Percentiles rank a stretch among this genome's conserved stretches.
Conservation (phyloP, 148 eudicot genomes). For the Nepenthes mirabilis region DNA sequence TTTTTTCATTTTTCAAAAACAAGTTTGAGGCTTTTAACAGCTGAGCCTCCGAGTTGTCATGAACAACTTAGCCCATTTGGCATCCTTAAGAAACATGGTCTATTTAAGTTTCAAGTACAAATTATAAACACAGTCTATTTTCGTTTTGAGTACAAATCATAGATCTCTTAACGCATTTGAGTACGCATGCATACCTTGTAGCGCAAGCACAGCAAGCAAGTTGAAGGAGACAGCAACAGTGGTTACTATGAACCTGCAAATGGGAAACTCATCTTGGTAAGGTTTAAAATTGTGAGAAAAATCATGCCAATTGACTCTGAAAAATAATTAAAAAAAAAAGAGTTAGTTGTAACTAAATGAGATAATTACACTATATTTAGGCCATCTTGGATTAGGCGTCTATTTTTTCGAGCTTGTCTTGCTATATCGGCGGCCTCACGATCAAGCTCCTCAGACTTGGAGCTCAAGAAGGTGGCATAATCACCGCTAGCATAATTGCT, state of each 20-base stretch:
- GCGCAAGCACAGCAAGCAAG: slow-evolving; percentile 32
- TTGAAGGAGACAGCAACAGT: slow-evolving; percentile 27
- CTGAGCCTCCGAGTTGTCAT: no score
- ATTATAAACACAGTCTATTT: no score
- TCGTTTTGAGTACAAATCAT: no score
- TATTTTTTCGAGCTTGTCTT: slow-evolving; percentile 37
- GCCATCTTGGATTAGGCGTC: slow-evolving; percentile 29
- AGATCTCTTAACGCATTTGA: neutral
- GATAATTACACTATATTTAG: slow-evolving; percentile 36
- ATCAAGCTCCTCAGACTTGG: slow-evolving; percentile 41
- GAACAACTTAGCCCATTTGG: no score
- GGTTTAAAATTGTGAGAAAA: no score
- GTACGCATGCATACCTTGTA: slow-evolving; percentile 30
- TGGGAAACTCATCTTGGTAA: neutral
- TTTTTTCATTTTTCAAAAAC: no score
- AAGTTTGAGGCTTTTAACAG: no score
- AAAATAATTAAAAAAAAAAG: neutral
- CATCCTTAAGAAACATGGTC: no score
- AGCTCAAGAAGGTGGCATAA: slow-evolving; percentile 33
- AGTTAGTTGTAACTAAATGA: neutral
- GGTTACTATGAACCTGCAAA: slow-evolving; percentile 43
- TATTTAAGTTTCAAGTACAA: no score
- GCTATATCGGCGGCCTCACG: slow-evolving; percentile 37
- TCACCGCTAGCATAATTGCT: slow-evolving; percentile 10
- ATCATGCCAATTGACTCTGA: neutral